Percentiles rank a stretch among this genome's conserved stretches.
Evolutionary conservation across 371 early-diverging fungal genomes (phyloP).

Genomic region (Nematocida displodere): DNA sequence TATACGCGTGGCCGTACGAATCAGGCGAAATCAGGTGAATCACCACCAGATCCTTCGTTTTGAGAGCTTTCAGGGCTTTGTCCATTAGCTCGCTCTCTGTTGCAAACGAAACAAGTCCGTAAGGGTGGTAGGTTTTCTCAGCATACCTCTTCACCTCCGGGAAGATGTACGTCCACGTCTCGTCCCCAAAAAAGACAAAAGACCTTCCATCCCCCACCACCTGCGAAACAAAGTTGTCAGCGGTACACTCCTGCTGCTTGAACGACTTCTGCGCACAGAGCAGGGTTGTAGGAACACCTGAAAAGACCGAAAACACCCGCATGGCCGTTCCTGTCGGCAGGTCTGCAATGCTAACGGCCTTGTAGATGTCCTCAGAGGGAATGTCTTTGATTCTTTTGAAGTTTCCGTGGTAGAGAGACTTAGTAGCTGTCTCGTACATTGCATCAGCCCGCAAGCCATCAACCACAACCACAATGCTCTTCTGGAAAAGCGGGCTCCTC

Average conservation of each 20-base stretch:
- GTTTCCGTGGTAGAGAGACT: slow-evolving; percentile 30
- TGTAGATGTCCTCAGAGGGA: slow-evolving; percentile 13
- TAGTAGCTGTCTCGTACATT: slow-evolving; percentile 9
- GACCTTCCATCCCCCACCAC: not conserved
- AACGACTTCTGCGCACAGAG: slow-evolving; percentile 56
- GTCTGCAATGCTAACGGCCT: slow-evolving; percentile 52
- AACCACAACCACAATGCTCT: slow-evolving; percentile 58
- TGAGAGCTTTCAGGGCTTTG: slow-evolving; percentile 24
- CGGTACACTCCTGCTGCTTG: not conserved
- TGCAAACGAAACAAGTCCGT: slow-evolving; percentile 19
- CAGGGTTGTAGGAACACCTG: slow-evolving; percentile 61
- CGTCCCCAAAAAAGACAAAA: slow-evolving; percentile 63
- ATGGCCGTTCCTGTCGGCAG: slow-evolving; percentile 63
- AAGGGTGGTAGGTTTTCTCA: slow-evolving; percentile 39
- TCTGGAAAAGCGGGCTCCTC: slow-evolving; percentile 27
- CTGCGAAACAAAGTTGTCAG: slow-evolving; percentile 55
- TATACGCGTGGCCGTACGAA: slow-evolving; percentile 59
- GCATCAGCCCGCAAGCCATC: slow-evolving; percentile 64
- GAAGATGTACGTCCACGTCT: slow-evolving; percentile 61
- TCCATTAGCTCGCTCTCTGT: slow-evolving; percentile 55
- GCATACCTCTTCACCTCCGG: slow-evolving; percentile 39
- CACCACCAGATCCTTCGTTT: slow-evolving; percentile 12
- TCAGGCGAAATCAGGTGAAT: slow-evolving; percentile 54
- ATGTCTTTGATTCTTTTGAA: slow-evolving; percentile 18
- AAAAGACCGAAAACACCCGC: slow-evolving; percentile 55